Conservation (phyloP, 345 rosid genomes). For the Dipteronia dyeriana region DNA sequence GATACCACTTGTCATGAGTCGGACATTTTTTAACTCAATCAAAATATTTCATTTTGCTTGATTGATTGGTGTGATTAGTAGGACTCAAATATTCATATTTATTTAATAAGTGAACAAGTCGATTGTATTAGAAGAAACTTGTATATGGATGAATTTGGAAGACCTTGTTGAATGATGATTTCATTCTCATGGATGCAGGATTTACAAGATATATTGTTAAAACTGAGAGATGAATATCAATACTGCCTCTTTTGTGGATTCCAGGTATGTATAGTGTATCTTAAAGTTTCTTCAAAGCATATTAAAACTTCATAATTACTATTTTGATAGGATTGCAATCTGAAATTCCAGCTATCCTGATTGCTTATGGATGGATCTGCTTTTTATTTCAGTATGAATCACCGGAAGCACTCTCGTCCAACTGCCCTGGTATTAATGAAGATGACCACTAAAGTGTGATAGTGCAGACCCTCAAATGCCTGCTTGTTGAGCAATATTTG, state of each 20-base stretch:
- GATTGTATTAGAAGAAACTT: background rate
- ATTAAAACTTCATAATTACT: background rate
- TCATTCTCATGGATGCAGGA: conserved; percentile 55
- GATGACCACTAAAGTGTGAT: conserved; percentile 56
- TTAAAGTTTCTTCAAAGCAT: background rate
- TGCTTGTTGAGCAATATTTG: background rate
- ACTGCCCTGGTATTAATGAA: conserved; percentile 83
- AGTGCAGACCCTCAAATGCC: background rate
- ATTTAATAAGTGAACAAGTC: background rate
- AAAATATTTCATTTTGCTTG: background rate
- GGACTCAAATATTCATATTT: background rate
- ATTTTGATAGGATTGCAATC: background rate
- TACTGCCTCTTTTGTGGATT: conserved; percentile 88
- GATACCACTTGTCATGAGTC: background rate
- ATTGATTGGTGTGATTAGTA: background rate
- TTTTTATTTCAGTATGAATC: conserved; percentile 71
- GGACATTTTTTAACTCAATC: background rate
- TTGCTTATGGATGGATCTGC: conserved; percentile 16
- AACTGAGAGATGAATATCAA: conserved; percentile 69
- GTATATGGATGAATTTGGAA: background rate
- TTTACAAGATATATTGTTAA: conserved; percentile 65
- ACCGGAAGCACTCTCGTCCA: conserved; percentile 63
- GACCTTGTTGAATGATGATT: conserved; percentile 12
- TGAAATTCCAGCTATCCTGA: background rate
- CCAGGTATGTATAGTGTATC: conserved; percentile 41